A percentile compares a stretch with the other conserved stretches of the same genome.
Evolutionary conservation across 2,329 filamentous ascomycete species (phyloP).

Genomic region (Aspergillus oerlinghausenensis): DNA sequence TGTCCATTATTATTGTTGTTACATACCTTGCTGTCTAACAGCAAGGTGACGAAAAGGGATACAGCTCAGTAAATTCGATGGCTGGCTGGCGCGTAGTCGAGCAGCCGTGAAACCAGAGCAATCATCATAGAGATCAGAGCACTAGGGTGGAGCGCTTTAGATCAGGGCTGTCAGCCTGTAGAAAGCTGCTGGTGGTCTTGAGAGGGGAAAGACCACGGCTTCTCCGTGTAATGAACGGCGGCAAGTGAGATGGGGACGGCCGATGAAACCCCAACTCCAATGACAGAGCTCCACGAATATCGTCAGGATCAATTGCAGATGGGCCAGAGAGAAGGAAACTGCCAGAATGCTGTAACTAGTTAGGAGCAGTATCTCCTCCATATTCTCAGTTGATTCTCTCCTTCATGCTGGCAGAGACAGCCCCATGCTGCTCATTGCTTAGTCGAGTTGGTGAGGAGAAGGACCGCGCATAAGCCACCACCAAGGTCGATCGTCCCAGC

Average conservation of each 20-base stretch:
- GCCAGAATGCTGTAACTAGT: background rate
- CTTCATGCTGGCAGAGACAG: background rate
- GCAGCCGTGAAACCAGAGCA: constrained; percentile 3
- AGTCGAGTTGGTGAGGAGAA: constrained; percentile 1
- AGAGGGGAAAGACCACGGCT: background rate
- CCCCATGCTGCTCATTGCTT: background rate
- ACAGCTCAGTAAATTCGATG: background rate
- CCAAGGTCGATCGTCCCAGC: constrained; percentile 12
- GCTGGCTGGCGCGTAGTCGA: background rate
- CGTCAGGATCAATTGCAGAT: background rate
- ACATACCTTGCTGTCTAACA: too few species aligned
- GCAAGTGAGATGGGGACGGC: constrained; percentile 2
- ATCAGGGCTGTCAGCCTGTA: background rate
- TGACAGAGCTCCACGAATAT: constrained; percentile 11
- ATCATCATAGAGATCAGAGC: constrained; percentile 1
- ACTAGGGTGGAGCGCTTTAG: background rate
- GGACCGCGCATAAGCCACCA: constrained; percentile 3
- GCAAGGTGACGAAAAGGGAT: too few species aligned
- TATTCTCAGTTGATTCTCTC: background rate
- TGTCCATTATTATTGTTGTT: too few species aligned
- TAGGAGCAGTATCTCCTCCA: background rate
- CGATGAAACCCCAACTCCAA: constrained; percentile 8
- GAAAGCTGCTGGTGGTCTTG: background rate
- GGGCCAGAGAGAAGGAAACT: background rate
- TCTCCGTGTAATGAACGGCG: background rate